Base-by-base conservation (phyloP, 352 stramenopile genomes). In the Phytophthora pseudosyringae region DNA sequence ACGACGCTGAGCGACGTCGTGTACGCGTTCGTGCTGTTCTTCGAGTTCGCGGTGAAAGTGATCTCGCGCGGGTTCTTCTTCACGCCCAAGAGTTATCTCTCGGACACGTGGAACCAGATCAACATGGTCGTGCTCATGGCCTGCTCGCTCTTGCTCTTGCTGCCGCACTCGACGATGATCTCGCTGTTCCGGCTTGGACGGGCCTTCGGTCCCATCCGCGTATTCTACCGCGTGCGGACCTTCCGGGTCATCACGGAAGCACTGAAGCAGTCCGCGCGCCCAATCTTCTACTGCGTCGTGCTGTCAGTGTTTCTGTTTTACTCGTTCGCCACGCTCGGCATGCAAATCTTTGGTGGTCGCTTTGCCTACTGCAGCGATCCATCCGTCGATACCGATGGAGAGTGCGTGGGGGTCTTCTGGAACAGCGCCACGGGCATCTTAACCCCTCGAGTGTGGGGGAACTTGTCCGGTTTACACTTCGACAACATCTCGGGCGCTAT, bases 31-130 rank as follows among this genome's bases (percentile, higher is more conserved):
- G 76, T 94, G 13, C 57, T 96, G 12, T 71, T 92, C 12, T 93
- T 95, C 39, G 88, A 96, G 66, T 95, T 96, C 47, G 64, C 68
- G 3, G 83, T 94, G 63, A 96, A 96, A 55, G 87, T 95, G 16
- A 75, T 95, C 2, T 81, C 85, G 0, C 83, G 83, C 0, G 88
- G 88, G 1, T 90, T 95, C 28, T 44, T 93, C n/a, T 81, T 94
- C 39, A 93, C 87, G 2, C 80, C 84, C 0, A 82, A 86, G 38
- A 90, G 81, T 39, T 96, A 96, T 65, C 64, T 96, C 10, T 94
- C 86, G 11, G 80, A 92, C 29, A 76, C 76, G 15, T 91, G 83
- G 79, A 96, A 96, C 38, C 84, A 94, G 38, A 76, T 96, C 33
- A 95, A 96, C 59, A 81, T 95, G 73, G 62, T 94, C 12, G 87